Base-by-base conservation (phyloP, 2,329 filamentous ascomycete genomes). In the Hysterium pulicare region DNA sequence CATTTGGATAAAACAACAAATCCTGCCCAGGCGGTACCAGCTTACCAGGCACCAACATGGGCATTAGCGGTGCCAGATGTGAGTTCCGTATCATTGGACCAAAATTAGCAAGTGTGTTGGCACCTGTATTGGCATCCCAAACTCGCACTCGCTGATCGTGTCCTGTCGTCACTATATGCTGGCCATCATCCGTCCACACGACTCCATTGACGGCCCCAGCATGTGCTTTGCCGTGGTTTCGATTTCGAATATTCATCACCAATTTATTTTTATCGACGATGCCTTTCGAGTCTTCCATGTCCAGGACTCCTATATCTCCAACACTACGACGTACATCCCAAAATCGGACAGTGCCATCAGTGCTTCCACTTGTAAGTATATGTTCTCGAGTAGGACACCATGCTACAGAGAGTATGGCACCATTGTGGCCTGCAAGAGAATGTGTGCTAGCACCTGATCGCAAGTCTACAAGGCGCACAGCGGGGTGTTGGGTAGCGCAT, bases 21-120 rank as follows among this genome's bases (percentile, higher is more conserved):
- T 90, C 84, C 26, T 79, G 74, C 0, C 76, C 75, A 0, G 76
- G 68, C 4, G 71, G 66, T 3, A 78, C 78, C 20, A 84, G 60
- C 6, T 77, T 72, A 1, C 72, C 72, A 0, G 90, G 88, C 78
- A 82, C 51, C 71, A 77, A 41, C 48, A 76, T 38, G 49, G 73
- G 66, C 50, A 67, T 54, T 17, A 68, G 47, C 4, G 65, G 58
- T 3, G 70, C 69, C 2, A 70, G 65, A 7, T 66, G 62, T 0
- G 54, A 76, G 62, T 96, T 96, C 54, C 83, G 84, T 31, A 96
- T 76, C 21, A 83, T 76, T 1, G 90, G 87, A 0, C 90, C 90
- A 59, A 96, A 97, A 62, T 85, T 90, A 0, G 86, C 87, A 5
- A 96, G 79, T 0, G 87, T 94, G 64, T 97, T 96, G 15, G 85